phyloP scores from a whole-genome alignment of 2,329 filamentous ascomycete genomes.

The Trichoderma sp. region DNA sequence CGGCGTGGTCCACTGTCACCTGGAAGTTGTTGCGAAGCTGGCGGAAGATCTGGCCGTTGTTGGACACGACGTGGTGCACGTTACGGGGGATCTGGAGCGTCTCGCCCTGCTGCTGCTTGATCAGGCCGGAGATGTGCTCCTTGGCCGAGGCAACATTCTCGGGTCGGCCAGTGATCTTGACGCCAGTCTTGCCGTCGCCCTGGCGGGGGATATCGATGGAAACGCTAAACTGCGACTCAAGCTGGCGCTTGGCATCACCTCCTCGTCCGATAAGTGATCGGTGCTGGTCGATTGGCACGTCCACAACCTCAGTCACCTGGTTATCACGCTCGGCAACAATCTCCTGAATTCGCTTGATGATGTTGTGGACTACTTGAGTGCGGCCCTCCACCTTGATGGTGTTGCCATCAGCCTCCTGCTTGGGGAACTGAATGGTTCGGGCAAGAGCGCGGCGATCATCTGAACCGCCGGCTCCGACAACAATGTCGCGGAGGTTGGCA shows the following conservation, averaged over 20 bases:
- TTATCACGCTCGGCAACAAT: constrained; percentile 82
- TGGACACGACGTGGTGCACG: constrained; percentile 79
- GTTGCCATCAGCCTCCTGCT: constrained; percentile 77
- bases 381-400: constrained; percentile 87
- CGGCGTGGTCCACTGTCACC: constrained; percentile 88
- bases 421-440: constrained; percentile 91
- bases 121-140: constrained; percentile 72
- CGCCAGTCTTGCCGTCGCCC: constrained; percentile 75
- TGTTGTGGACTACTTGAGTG: constrained; percentile 81
- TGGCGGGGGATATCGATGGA: constrained; percentile 89
- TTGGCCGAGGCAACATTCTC: constrained; percentile 82
- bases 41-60: constrained; percentile 92
- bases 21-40: constrained; percentile 80
- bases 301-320: constrained; percentile 73
- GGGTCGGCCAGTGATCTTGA: constrained; percentile 81
- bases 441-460: constrained; percentile 80
- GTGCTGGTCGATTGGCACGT: constrained; percentile 88
- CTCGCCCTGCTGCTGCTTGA: constrained; percentile 86
- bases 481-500: constrained; percentile 80
- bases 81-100: constrained; percentile 79
- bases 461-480: constrained; percentile 83
- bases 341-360: constrained; percentile 75
- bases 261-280: constrained; percentile 86
- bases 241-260: constrained; percentile 78
- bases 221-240: constrained; percentile 84